These are phyloP conservation scores for Parastagonospora nodorum DNA, from an alignment of 2,329 filamentous ascomycete genomes.

Conservation along the genomic window DNA sequence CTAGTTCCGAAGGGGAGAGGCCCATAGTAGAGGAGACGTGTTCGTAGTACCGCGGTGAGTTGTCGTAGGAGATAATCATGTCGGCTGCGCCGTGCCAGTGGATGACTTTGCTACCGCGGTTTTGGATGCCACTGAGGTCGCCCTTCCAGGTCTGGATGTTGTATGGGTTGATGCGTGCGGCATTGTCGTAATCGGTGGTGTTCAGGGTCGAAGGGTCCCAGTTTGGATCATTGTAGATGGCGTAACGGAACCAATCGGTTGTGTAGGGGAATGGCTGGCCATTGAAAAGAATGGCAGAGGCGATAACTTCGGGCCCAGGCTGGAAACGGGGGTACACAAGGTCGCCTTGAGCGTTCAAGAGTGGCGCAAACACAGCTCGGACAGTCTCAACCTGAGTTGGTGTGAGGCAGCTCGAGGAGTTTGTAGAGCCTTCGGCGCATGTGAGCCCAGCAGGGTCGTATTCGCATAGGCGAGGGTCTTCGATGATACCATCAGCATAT, in stretches of 20 bases:
- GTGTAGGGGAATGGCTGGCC: constrained; percentile 52
- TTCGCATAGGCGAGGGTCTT: constrained; percentile 52
- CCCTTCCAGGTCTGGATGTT: constrained; percentile 50
- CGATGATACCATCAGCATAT: constrained; percentile 54
- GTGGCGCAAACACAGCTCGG: constrained; percentile 49
- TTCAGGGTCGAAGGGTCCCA: constrained; percentile 50
- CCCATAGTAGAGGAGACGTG: constrained; percentile 53
- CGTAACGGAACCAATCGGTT: constrained; percentile 56
- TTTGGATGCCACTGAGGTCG: constrained; percentile 44
- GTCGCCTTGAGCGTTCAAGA: constrained; percentile 50
- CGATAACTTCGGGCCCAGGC: constrained; percentile 52
- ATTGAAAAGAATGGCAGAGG: constrained; percentile 45
- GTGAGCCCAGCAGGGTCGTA: constrained; percentile 49
- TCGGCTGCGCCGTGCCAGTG: constrained; percentile 54
- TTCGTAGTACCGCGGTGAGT: constrained; percentile 56
- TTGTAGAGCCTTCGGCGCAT: constrained; percentile 37
- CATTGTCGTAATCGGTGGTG: constrained; percentile 49
- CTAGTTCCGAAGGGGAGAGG: constrained; percentile 38
- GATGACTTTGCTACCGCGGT: constrained; percentile 53
- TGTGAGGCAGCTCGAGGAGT: constrained; percentile 51
- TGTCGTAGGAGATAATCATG: constrained; percentile 51
- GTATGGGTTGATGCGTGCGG: constrained; percentile 43
- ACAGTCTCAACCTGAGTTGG: constrained; percentile 52
- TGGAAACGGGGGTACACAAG: constrained; percentile 59
- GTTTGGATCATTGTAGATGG: constrained; percentile 52